Percentiles rank a stretch among this genome's conserved stretches.
Evolutionary conservation across 192 early-diverging fungal genomes (phyloP).

Genomic region (Phycomyces blakesleeanus): DNA sequence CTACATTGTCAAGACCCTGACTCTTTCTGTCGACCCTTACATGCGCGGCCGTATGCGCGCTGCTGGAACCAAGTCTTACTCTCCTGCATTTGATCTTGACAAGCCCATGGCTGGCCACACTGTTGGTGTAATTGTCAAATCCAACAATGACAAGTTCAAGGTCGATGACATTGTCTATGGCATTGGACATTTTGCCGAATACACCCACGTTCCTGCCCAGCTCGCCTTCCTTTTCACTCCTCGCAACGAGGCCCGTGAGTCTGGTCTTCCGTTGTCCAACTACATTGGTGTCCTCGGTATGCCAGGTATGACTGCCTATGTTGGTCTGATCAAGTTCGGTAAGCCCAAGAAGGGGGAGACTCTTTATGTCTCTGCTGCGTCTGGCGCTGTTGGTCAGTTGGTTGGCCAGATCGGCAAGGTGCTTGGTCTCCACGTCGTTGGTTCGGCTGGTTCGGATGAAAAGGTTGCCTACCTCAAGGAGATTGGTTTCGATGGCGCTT

Average conservation of each 20-base stretch:
- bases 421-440: slow-evolving; percentile 78
- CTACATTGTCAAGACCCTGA: slow-evolving; percentile 56
- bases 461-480: slow-evolving; percentile 70
- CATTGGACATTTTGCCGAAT: slow-evolving; percentile 53
- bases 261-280: slow-evolving; percentile 50
- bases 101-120: slow-evolving; percentile 57
- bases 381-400: slow-evolving; percentile 64
- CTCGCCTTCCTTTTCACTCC: slow-evolving; percentile 20
- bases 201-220: slow-evolving; percentile 41
- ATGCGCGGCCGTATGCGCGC: slow-evolving; percentile 66
- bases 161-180: slow-evolving; percentile 66
- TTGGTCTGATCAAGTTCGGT: slow-evolving; percentile 55
- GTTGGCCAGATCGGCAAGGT: slow-evolving; percentile 79
- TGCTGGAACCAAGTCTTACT: slow-evolving; percentile 37
- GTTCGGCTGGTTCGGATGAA: slow-evolving; percentile 78
- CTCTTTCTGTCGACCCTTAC: slow-evolving; percentile 75
- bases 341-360: slow-evolving; percentile 81
- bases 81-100: slow-evolving; percentile 51
- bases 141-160: slow-evolving; percentile 50
- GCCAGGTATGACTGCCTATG: slow-evolving; percentile 78
- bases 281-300: slow-evolving; percentile 73
- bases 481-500: slow-evolving; percentile 75
- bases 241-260: slow-evolving; percentile 35
- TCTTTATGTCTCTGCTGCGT: slow-evolving; percentile 75
- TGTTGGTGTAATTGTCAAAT: slow-evolving; percentile 64